Percentiles rank a stretch among this genome's conserved stretches.
Evolutionary conservation across 1,139 yeast species (phyloP).

Genomic region (Lodderomyces pseudojiufengensis): DNA sequence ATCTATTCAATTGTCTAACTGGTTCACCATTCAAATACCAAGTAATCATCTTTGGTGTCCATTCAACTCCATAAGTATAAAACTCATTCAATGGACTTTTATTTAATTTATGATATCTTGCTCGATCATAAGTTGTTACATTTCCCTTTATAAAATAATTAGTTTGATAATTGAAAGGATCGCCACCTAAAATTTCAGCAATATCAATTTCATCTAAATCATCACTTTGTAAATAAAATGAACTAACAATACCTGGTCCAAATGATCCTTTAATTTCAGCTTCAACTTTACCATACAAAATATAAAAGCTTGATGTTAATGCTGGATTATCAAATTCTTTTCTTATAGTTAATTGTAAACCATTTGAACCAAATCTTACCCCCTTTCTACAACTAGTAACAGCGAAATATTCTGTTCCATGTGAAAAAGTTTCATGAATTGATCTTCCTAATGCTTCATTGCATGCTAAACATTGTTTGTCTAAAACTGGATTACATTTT

Average conservation of each 20-base stretch:
- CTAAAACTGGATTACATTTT: conserved; percentile 25
- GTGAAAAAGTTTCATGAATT: conserved; percentile 15
- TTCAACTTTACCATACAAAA: conserved; percentile 42
- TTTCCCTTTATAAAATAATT: conserved; percentile 47
- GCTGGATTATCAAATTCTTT: conserved; percentile 39
- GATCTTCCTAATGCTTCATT: conserved; percentile 21
- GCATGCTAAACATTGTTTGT: conserved; percentile 20
- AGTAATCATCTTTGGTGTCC: conserved; percentile 32
- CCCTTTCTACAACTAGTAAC: conserved; percentile 11
- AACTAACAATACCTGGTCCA: conserved; percentile 43
- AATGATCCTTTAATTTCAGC: conserved; percentile 35
- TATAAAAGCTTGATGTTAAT: conserved; percentile 32
- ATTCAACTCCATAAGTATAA: conserved; percentile 33
- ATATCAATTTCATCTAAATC: conserved; percentile 48
- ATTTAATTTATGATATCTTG: conserved; percentile 27
- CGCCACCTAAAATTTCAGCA: conserved; percentile 43
- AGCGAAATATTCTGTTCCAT: conserved; percentile 13
- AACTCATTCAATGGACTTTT: conserved; percentile 22
- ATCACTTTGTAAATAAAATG: conserved; percentile 44
- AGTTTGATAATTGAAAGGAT: conserved; percentile 32
- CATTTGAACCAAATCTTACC: conserved; percentile 12
- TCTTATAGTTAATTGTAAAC: conserved; percentile 19
- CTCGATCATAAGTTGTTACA: conserved; percentile 39
- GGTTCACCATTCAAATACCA: conserved; percentile 32
- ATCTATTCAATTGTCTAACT: conserved; percentile 21